Base-by-base conservation (phyloP, 2,329 filamentous ascomycete genomes). In the Aureobasidium vineae region DNA sequence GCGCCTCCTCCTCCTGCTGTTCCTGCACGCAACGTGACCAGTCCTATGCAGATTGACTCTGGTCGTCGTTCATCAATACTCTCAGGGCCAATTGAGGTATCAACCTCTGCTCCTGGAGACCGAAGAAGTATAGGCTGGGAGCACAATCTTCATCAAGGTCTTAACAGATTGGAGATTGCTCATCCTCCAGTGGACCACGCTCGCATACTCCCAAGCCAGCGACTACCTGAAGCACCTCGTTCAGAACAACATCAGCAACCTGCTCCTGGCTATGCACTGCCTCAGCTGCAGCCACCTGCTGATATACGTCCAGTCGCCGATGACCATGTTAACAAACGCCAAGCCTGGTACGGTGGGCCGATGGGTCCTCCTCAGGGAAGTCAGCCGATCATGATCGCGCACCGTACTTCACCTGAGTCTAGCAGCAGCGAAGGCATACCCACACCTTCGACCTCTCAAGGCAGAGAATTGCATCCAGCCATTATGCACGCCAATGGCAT, bases 1-100 rank as follows among this genome's bases (percentile, higher is more conserved):
- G 81, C 90, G 28, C 89, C 87, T 31, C 84, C 85, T 67, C 85
- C 84, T 23, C 84, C 87, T 0, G 67, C 76, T 82, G 15, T 86
- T 0, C 87, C 88, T 8, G 84, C 86, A 1, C 84, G 86, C 57
- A 86, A 88, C 54, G 84, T 84, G 64, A 82, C 86, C 2, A 92
- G 90, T 63, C 90, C 92, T 0, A 93, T 95, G 90, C 85, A 90
- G 73, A 79, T 92, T 11, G 91, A 96, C 70, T 73, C 78, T 49
- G 80, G 80, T 3, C 75, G 40, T 76, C 84, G 72, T 63, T 78
- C 45, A 19, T 52, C 68, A 71, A 78, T 75, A 77, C 77, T 60
- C 70, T 28, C 79, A 19, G 63, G 78, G 0, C 70, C 77, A 16
- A 33, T 61, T 15, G 68, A 68, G 16, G 28, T 21, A 26, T 49